A percentile compares a stretch with the other conserved stretches of the same genome.
phyloP scores from a whole-genome alignment of 805 yeast species.

The Nakazawaea ishiwadae region DNA sequence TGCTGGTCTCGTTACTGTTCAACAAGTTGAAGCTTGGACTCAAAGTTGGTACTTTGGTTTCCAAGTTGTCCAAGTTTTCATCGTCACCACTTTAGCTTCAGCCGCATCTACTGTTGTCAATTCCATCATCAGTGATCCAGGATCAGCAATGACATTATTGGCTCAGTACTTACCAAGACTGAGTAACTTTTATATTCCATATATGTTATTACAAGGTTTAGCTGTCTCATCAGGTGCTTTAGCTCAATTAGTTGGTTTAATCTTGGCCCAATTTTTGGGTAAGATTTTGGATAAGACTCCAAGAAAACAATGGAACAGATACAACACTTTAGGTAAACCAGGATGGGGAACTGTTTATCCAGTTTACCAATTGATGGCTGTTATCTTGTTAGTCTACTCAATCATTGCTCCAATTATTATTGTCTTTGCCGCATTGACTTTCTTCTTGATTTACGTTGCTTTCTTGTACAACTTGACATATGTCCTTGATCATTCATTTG shows the following conservation, averaged over 20 bases:
- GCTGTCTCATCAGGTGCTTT: slow-evolving; percentile 71
- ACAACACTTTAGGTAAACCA: slow-evolving; percentile 56
- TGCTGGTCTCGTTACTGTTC: slow-evolving; percentile 67
- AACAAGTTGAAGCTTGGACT: slow-evolving; percentile 72
- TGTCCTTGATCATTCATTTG: slow-evolving; percentile 56
- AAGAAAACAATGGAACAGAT: slow-evolving; percentile 84
- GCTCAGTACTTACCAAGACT: slow-evolving; percentile 82
- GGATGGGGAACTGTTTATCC: slow-evolving; percentile 86
- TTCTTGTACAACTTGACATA: slow-evolving; percentile 58
- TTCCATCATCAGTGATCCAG: slow-evolving; percentile 62
- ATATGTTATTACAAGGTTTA: slow-evolving; percentile 78
- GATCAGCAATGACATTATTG: slow-evolving; percentile 66
- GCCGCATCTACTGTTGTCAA: slow-evolving; percentile 77
- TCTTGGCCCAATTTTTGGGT: slow-evolving; percentile 68
- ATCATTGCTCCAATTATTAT: slow-evolving; percentile 72
- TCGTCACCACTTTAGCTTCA: slow-evolving; percentile 80
- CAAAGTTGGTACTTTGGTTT: slow-evolving; percentile 89
- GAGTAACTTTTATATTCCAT: slow-evolving; percentile 83
- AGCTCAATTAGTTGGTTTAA: slow-evolving; percentile 69
- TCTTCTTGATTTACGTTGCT: slow-evolving; percentile 55
- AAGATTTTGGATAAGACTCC: slow-evolving; percentile 79
- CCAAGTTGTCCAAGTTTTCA: slow-evolving; percentile 84
- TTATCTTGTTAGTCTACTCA: slow-evolving; percentile 70
- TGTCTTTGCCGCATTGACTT: slow-evolving; percentile 59
- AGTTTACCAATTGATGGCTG: slow-evolving; percentile 64